Evolutionary conservation across 495 filamentous ascomycete species (phyloP).

Genomic region (Penicillium bovifimosum): DNA sequence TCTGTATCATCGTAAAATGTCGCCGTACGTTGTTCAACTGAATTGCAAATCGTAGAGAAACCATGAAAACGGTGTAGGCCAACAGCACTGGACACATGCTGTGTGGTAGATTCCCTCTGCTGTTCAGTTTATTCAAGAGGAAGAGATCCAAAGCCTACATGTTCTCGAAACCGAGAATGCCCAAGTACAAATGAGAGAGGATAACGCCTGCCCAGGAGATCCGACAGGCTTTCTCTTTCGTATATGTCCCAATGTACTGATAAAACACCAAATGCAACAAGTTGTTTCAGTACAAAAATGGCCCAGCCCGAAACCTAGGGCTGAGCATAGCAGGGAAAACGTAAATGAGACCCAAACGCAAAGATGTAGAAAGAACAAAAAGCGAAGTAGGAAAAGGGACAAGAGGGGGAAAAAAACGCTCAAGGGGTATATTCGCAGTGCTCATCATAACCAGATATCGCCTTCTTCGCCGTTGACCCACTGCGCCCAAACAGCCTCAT

Average conservation of each 20-base stretch:
- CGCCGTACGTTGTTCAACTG: neutral
- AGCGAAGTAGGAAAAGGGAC: neutral
- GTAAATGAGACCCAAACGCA: neutral
- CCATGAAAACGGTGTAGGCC: neutral
- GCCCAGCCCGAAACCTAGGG: neutral
- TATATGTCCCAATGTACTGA: neutral
- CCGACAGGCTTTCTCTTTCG: neutral
- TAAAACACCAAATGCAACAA: conserved; percentile 3
- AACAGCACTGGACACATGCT: neutral
- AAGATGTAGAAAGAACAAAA: neutral
- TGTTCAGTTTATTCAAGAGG: conserved; percentile 1
- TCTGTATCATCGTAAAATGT: neutral
- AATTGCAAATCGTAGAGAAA: neutral
- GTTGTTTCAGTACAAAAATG: conserved; percentile 1
- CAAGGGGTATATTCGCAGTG: conserved; percentile 37
- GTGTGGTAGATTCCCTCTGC: neutral
- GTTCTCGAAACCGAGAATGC: neutral
- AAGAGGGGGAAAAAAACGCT: conserved; percentile 31
- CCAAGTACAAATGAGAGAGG: neutral
- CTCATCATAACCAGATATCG: conserved; percentile 70
- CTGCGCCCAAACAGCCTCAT: conserved; percentile 77
- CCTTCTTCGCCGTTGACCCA: conserved; percentile 86
- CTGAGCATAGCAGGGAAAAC: neutral
- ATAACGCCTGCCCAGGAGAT: neutral
- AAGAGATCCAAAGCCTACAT: neutral